Evolutionary conservation across 345 rosid species (phyloP).

Genomic region (Microthlaspi erraticum): DNA sequence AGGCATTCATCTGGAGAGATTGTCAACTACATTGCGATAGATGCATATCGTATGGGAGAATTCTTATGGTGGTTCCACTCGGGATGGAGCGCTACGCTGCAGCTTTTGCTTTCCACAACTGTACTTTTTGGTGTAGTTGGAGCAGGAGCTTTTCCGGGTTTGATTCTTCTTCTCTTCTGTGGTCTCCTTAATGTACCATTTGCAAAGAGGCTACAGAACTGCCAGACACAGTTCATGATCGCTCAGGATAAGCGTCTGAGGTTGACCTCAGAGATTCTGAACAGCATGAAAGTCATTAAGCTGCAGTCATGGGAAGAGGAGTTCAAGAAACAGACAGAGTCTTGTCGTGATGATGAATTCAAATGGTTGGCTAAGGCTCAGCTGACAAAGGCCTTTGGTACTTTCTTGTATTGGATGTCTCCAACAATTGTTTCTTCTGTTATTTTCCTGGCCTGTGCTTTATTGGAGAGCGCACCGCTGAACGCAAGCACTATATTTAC

Average conservation of each 20-base stretch:
- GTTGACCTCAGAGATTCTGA: slow-evolving; percentile 68
- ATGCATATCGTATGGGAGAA: slow-evolving; percentile 84
- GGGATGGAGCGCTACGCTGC: slow-evolving; percentile 57
- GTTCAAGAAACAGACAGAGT: slow-evolving; percentile 64
- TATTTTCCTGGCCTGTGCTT: slow-evolving; percentile 64
- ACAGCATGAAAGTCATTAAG: slow-evolving; percentile 80
- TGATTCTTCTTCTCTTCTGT: slow-evolving; percentile 56
- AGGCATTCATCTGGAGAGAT: slow-evolving; percentile 79
- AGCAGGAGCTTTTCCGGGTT: slow-evolving; percentile 61
- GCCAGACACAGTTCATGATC: slow-evolving; percentile 64
- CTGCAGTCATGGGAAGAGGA: slow-evolving; percentile 83
- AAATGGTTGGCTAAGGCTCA: slow-evolving; percentile 67
- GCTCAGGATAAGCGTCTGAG: slow-evolving; percentile 75
- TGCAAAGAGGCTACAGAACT: slow-evolving; percentile 61
- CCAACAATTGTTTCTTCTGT: slow-evolving; percentile 72
- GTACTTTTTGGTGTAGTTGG: slow-evolving; percentile 67
- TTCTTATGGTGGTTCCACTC: slow-evolving; percentile 80
- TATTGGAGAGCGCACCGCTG: slow-evolving; percentile 61
- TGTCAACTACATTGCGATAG: slow-evolving; percentile 74
- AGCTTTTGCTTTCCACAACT: slow-evolving; percentile 58
- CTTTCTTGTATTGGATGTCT: slow-evolving; percentile 70
- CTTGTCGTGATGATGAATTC: slow-evolving; percentile 60
- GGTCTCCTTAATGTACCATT: slow-evolving; percentile 64
- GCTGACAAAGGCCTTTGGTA: slow-evolving; percentile 53
- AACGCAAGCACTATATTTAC: slow-evolving; percentile 80